phyloP scores from a whole-genome alignment of 495 filamentous ascomycete genomes.

The Aspergillus homomorphus region DNA sequence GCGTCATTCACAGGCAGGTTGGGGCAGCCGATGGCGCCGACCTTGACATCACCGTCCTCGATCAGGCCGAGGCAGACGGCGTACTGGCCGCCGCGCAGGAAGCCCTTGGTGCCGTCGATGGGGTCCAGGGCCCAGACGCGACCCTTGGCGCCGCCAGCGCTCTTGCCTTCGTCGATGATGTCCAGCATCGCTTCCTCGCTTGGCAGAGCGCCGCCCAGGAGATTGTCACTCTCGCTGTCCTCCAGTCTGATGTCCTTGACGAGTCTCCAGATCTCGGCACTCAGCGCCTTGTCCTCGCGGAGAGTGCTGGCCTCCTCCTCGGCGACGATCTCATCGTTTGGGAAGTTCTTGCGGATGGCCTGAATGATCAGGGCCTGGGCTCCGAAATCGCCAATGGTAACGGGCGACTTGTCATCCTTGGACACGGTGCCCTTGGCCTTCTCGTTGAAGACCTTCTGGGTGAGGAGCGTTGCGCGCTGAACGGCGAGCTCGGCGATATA shows the following conservation, averaged over 20 bases:
- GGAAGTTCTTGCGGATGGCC: conserved; percentile 85
- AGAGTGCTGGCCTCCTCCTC: conserved; percentile 88
- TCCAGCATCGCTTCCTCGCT: conserved; percentile 75
- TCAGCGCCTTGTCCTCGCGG: conserved; percentile 61
- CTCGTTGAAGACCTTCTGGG: conserved; percentile 88
- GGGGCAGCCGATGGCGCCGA: conserved; percentile 90
- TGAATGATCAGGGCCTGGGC: conserved; percentile 94
- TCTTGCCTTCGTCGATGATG: conserved; percentile 79
- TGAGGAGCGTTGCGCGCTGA: conserved; percentile 82
- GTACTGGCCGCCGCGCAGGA: conserved; percentile 96
- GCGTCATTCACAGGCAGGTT: conserved; percentile 85
- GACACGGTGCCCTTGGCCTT: conserved; percentile 89
- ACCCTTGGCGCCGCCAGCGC: conserved; percentile 72
- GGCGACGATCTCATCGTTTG: conserved; percentile 83
- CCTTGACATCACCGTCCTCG: conserved; percentile 90
- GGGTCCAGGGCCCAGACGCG: conserved; percentile 97
- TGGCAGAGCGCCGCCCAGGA: conserved; percentile 70
- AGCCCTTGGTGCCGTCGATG: conserved; percentile 96
- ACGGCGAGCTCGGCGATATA: conserved; percentile 86
- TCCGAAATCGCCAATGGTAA: conserved; percentile 96
- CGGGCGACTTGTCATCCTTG: conserved; percentile 93
- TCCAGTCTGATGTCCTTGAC: conserved; percentile 70
- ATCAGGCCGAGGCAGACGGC: conserved; percentile 91
- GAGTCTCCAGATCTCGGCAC: conserved; percentile 76
- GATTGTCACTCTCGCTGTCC: conserved; percentile 59